Conservation (phyloP, 352 stramenopile genomes). For the Phytophthora niederhauseri region DNA sequence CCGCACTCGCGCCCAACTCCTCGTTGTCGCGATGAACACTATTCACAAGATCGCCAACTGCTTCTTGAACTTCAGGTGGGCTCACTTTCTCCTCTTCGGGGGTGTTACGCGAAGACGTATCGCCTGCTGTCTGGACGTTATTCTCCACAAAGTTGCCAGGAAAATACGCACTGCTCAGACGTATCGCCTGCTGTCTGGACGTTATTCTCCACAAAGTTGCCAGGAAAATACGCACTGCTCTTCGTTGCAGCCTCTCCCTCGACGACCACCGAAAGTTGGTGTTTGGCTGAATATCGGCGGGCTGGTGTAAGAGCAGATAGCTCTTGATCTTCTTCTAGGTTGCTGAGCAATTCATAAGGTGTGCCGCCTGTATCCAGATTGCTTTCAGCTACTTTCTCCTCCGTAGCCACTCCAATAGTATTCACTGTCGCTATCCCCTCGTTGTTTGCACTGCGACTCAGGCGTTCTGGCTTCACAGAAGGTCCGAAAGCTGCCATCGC, state of each 20-base stretch:
- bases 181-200: neutral
- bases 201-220: neutral
- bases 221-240: conserved; percentile 4
- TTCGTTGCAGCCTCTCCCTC: conserved; percentile 8
- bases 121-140: neutral
- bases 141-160: neutral
- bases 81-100: neutral
- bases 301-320: neutral
- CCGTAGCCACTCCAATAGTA: neutral
- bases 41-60: conserved; percentile 10
- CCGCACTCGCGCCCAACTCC: neutral
- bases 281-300: conserved; percentile 32
- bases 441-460: neutral
- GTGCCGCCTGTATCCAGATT: neutral
- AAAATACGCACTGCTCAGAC: conserved; percentile 5
- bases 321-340: conserved; percentile 2
- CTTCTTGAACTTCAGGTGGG: conserved; percentile 7
- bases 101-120: neutral
- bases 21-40: conserved; percentile 7
- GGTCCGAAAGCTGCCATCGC: conserved; percentile 43
- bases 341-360: neutral
- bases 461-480: neutral
- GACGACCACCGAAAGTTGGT: conserved; percentile 36
- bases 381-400: neutral
- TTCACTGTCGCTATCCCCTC: neutral